A percentile compares a stretch with the other conserved stretches of the same genome.
These are phyloP conservation scores for Saccharomyces uvarum DNA, from an alignment of 1,139 yeast genomes.

Conservation along the genomic window DNA sequence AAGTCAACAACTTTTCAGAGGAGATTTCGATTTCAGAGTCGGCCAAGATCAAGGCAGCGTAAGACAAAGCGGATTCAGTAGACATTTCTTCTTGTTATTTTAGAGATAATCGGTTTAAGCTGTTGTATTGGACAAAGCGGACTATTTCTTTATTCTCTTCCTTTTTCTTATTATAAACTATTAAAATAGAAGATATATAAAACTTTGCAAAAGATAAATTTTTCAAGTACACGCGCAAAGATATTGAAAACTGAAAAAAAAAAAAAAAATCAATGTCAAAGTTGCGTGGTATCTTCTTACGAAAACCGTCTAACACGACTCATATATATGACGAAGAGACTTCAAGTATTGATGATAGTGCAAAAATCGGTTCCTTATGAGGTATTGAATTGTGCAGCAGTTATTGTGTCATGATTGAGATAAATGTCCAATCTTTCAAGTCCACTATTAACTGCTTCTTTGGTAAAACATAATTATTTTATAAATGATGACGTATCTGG, in stretches of 20 bases:
- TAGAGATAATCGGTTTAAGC: constrained; percentile 55
- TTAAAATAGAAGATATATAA: neutral
- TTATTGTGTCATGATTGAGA: too few species aligned
- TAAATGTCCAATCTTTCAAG: too few species aligned
- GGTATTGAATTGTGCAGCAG: too few species aligned
- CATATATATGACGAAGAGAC: too few species aligned
- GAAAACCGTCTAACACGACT: neutral
- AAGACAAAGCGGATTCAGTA: constrained; percentile 74
- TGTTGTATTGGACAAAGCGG: constrained; percentile 40
- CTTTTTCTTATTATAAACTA: neutral
- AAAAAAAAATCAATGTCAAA: neutral
- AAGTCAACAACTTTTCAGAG: constrained; percentile 65
- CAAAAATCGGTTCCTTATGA: too few species aligned
- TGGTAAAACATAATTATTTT: too few species aligned
- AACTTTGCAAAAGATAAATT: neutral
- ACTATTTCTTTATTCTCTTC: constrained; percentile 46
- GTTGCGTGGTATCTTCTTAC: constrained; percentile 8
- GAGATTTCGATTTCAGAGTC: constrained; percentile 76
- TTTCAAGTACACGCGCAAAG: neutral
- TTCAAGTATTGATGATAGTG: too few species aligned
- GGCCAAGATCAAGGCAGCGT: constrained; percentile 84
- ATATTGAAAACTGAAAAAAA: neutral
- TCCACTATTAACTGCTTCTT: too few species aligned
- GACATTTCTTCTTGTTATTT: constrained; percentile 45
- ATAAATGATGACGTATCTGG: too few species aligned